Evolutionary conservation across 202 grass and related monocot species (phyloP).

Genomic region (Zoysia matrella): DNA sequence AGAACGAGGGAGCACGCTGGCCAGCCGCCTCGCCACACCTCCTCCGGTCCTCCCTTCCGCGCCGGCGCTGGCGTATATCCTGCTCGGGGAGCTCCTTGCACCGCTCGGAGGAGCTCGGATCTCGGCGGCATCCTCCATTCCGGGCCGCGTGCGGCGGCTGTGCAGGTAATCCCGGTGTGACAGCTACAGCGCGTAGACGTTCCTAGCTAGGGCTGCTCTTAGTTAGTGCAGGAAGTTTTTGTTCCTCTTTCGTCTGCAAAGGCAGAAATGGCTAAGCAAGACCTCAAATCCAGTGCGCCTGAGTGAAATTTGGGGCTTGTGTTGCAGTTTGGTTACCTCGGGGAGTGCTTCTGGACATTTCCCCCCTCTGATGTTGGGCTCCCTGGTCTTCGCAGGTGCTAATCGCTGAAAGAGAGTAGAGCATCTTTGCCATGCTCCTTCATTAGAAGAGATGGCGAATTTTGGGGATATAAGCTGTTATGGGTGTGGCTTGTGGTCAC

Average conservation of each 20-base stretch:
- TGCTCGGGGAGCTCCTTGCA: neutral
- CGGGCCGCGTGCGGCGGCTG: neutral
- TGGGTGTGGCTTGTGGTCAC: slow-evolving; percentile 36
- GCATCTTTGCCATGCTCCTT: slow-evolving; percentile 27
- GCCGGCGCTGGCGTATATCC: neutral
- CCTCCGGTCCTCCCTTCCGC: neutral
- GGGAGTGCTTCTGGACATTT: neutral
- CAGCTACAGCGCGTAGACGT: neutral
- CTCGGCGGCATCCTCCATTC: neutral
- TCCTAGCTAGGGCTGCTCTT: neutral
- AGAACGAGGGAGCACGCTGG: neutral
- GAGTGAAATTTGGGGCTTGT: neutral
- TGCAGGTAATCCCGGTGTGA: neutral
- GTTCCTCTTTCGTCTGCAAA: neutral
- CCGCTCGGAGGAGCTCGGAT: neutral
- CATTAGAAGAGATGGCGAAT: slow-evolving; percentile 23
- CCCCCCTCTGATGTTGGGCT: neutral
- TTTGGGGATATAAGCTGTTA: slow-evolving; percentile 23
- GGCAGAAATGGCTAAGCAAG: neutral
- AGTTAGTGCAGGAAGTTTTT: neutral
- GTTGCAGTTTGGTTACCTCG: neutral
- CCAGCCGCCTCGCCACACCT: neutral
- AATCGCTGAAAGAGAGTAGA: too few relatives aligned
- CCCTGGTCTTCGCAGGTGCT: neutral
- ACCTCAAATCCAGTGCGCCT: neutral